Evolutionary conservation across 2,329 filamentous ascomycete species (phyloP).

Genomic region (Reticulascus tulasneorum): DNA sequence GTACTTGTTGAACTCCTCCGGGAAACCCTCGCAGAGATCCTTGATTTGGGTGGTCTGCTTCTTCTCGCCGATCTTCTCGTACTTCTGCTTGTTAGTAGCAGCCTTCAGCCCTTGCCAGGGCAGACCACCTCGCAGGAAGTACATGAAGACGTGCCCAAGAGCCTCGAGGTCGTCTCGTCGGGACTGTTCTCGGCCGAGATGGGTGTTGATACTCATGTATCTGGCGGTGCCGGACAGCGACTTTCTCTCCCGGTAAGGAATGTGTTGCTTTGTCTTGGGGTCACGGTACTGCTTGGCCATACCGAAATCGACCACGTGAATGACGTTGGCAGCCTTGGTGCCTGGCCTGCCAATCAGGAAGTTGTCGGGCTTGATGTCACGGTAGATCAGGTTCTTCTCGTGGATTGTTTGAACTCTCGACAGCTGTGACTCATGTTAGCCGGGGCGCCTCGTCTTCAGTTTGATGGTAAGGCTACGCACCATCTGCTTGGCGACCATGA

Average conservation of each 20-base stretch:
- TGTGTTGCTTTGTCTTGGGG: slow-evolving; percentile 98
- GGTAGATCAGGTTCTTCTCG: slow-evolving; percentile 98
- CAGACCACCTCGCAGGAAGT: slow-evolving; percentile 67
- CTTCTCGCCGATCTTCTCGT: slow-evolving; percentile 99
- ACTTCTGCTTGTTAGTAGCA: slow-evolving; percentile 89
- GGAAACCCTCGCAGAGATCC: slow-evolving; percentile 93
- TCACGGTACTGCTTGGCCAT: slow-evolving; percentile 99
- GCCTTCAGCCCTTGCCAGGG: slow-evolving; percentile 72
- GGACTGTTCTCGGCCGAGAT: slow-evolving; percentile 93
- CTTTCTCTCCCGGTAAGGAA: slow-evolving; percentile 94
- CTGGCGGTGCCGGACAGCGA: slow-evolving; percentile 92
- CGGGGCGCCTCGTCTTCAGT: background rate
- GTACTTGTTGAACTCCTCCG: slow-evolving; percentile 97
- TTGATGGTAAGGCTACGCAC: slow-evolving; percentile 38
- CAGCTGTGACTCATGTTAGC: slow-evolving; percentile 46
- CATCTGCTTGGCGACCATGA: slow-evolving; percentile 99
- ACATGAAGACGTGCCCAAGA: slow-evolving; percentile 70
- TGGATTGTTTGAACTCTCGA: slow-evolving; percentile 91
- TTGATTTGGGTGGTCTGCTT: slow-evolving; percentile 98
- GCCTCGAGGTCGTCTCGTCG: slow-evolving; percentile 94
- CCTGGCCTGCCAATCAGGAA: slow-evolving; percentile 92
- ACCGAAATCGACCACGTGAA: slow-evolving; percentile 97
- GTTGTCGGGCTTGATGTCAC: slow-evolving; percentile 99
- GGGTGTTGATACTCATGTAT: slow-evolving; percentile 99
- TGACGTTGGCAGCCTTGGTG: slow-evolving; percentile 94